phyloP scores from a whole-genome alignment of 495 filamentous ascomycete species.

The Bathelium albidoporum region DNA sequence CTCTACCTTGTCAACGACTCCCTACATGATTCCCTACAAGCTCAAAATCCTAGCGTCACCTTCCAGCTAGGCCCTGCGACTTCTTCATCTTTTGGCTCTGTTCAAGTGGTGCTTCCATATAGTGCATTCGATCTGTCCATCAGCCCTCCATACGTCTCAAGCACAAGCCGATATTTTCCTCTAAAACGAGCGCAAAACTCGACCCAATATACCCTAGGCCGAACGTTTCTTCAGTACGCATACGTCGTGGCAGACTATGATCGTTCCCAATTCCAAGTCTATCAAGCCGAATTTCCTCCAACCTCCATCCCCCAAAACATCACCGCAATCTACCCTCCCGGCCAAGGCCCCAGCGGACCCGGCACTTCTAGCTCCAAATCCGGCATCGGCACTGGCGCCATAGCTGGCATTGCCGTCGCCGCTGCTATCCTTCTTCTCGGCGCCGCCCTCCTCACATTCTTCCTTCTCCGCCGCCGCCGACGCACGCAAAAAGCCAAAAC shows the following conservation, averaged over 20 bases:
- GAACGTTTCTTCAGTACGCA: constrained; percentile 30
- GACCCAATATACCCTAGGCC: constrained; percentile 24
- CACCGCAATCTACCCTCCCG: not conserved
- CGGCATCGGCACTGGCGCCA: constrained; percentile 10
- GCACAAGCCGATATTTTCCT: constrained; percentile 23
- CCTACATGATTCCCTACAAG: constrained; percentile 9
- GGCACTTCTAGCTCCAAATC: not conserved
- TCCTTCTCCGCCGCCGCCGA: constrained; percentile 3
- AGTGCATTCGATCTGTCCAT: constrained; percentile 22
- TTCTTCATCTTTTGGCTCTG: not conserved
- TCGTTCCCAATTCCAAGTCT: constrained; percentile 22
- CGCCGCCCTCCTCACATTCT: not conserved
- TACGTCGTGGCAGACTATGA: constrained; percentile 31
- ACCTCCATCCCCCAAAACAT: constrained; percentile 1
- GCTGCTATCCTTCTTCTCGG: not conserved
- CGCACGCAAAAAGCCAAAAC: not conserved
- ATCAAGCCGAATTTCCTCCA: constrained; percentile 10
- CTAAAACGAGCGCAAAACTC: constrained; percentile 21
- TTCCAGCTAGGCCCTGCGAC: constrained; percentile 11
- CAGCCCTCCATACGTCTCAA: constrained; percentile 9
- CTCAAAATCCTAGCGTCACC: constrained; percentile 16
- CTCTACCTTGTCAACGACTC: constrained; percentile 12
- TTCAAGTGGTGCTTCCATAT: constrained; percentile 25
- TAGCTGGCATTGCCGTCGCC: constrained; percentile 6
- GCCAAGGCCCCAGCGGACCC: not conserved